These are phyloP conservation scores for Cochlearia excelsa DNA, from an alignment of 345 rosid genomes.

Conservation along the genomic window DNA sequence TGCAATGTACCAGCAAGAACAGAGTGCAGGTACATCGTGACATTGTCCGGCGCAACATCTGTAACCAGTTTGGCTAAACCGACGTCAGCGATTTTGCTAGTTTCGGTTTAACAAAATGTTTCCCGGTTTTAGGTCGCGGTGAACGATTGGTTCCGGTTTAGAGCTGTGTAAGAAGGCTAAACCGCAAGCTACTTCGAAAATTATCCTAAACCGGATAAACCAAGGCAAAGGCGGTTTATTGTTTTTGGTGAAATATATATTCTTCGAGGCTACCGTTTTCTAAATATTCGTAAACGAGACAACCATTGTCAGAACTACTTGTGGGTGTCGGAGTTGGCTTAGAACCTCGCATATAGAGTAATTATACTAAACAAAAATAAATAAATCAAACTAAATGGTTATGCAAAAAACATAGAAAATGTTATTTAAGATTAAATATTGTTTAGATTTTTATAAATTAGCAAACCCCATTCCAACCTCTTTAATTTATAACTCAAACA, in stretches of 20 bases:
- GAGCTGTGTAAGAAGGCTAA: slow-evolving; percentile 90
- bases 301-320: slow-evolving; percentile 70
- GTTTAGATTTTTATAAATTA: too few species aligned
- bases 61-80: slow-evolving; percentile 75
- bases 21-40: slow-evolving; percentile 64
- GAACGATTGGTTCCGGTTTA: slow-evolving; percentile 82
- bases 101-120: slow-evolving; percentile 71
- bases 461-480: too few species aligned
- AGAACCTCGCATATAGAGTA: slow-evolving; percentile 62
- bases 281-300: slow-evolving; percentile 80
- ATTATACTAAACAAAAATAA: slow-evolving; percentile 5
- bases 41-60: slow-evolving; percentile 64
- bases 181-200: slow-evolving; percentile 79
- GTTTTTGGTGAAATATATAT: slow-evolving; percentile 45
- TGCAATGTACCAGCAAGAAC: slow-evolving; percentile 68
- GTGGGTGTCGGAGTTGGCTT: slow-evolving; percentile 77
- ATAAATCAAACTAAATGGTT: slow-evolving; percentile 11
- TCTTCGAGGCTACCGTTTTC: slow-evolving; percentile 90
- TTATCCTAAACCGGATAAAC: slow-evolving; percentile 65
- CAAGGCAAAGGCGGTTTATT: slow-evolving; percentile 77
- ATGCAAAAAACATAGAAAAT: background rate
- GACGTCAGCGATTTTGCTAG: slow-evolving; percentile 76
- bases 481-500: too few species aligned
- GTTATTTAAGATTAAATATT: background rate
- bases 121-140: slow-evolving; percentile 80